Conservation (phyloP, 1,139 yeast genomes). For the Geotrichum klebahnii region DNA sequence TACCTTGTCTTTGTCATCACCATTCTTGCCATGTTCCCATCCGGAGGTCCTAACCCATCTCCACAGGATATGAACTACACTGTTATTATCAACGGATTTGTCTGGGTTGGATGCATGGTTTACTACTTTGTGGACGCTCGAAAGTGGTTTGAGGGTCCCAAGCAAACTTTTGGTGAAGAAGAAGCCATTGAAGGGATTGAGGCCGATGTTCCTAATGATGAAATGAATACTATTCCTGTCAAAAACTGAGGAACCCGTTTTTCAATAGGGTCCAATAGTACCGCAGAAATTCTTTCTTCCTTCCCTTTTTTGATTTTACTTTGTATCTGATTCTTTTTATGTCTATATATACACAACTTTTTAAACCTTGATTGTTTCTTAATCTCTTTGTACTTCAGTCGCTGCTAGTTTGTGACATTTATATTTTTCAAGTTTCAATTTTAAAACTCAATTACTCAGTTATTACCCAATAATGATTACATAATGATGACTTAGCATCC, state of each 20-base stretch:
- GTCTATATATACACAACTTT: too few species aligned
- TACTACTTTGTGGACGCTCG: slow-evolving; percentile 56
- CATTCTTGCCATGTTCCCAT: slow-evolving; percentile 57
- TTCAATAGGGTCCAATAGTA: too few species aligned
- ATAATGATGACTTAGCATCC: background rate
- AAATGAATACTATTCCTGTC: too few species aligned
- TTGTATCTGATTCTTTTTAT: too few species aligned
- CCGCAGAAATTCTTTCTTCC: too few species aligned
- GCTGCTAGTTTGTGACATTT: too few species aligned
- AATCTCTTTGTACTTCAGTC: too few species aligned
- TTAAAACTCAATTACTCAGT: too few species aligned
- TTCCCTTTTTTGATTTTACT: too few species aligned
- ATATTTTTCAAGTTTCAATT: too few species aligned
- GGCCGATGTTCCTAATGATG: background rate
- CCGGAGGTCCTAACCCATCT: slow-evolving; percentile 47
- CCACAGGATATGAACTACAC: slow-evolving; percentile 61
- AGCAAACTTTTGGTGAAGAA: slow-evolving; percentile 46
- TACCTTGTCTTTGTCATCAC: slow-evolving; percentile 55
- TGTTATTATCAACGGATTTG: slow-evolving; percentile 55
- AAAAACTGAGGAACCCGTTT: too few species aligned
- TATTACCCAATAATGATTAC: background rate
- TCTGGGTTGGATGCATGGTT: slow-evolving; percentile 48
- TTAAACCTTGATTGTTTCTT: too few species aligned
- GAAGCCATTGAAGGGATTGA: background rate
- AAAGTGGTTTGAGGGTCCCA: slow-evolving; percentile 63